Evolutionary conservation across 805 yeast genomes (phyloP), one percentile per base, ranked within the genome.

Genomic region (Nakazawaea ambrosiae): DNA sequence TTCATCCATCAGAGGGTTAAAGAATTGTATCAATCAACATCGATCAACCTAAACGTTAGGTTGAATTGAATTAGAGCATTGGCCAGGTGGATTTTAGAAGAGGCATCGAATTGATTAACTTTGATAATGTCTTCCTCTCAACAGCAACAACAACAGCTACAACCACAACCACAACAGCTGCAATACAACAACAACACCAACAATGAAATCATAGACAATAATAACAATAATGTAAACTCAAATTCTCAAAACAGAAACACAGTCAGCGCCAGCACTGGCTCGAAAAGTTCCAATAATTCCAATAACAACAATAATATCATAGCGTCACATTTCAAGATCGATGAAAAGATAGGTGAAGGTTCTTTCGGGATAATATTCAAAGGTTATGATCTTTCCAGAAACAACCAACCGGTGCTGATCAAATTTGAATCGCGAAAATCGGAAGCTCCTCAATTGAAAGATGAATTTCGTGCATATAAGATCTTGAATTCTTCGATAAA

Each of bases 341-440:
- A 90, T 8, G 81, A 82, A 51, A 84, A 84, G 58, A 84, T 84
- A 38, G 94, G 94, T 26, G 92, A 84, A 54, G 94, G 94, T 2
- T 82, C 92, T 0, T 84, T 84, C 63, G 94, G 94, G 25, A 82
- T 83, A 7, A 79, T 84, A 37, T 84, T 83, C 57, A 88, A 83
- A 61, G 94, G 94, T 28, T 73, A 77, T 40, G 85, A 84, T 52
- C 61, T 84, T 44, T 62, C 83, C 43, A 73, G 81, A 45, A 76
- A 78, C 33, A 58, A 59, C 38, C 58, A 53, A 41, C 68, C 77
- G 17, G 90, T 83, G 23, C 92, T 89, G 4, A 81, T 83, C 52
- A 83, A 83, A 57, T 83, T 83, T 53, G 94, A 82, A 55, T 84
- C 87, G 19, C 66, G 89, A 43, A 78, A 80, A 50, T 75, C 85